Evolutionary conservation across 768 basidiomycete genomes (phyloP), one percentile per base, ranked within the genome.

Genomic region (Kwoniella heveanensis): DNA sequence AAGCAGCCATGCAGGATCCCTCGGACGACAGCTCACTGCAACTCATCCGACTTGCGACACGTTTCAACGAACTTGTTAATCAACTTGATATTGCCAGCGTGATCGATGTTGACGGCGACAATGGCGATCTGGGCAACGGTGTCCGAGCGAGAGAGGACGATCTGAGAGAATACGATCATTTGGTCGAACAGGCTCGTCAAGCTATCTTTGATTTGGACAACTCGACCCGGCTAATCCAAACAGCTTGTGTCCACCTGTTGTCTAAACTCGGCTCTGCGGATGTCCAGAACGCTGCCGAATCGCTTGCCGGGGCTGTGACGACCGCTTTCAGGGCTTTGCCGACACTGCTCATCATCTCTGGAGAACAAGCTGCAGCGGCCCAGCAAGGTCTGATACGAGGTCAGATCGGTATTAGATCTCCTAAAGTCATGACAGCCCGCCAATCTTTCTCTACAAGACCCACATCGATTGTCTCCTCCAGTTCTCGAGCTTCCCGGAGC

Each of bases 101-200:
- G 9, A 57, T 81, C 48, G 80, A 81, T 67, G 60, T 79, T 10
- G 79, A 81, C 48, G 74, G 74, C 0, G 72, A 76, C 37, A 77
- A 73, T 30, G 74, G 76, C 2, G 73, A 74, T 29, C 53, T 66
- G 4, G 62, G 63, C 8, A 37, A 50, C 7, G 49, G 44, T 47
- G 48, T 26, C 22, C 26, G 66, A 39, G 54, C 64, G 1, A 60
- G 47, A 24, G 60, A 68, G 12, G 64, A 70, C 24, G 56, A 69
- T 60, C 30, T 54, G 29, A 51, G 59, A 24, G 37, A 54, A 26
- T 79, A 77, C 61, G 55, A 37, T 15, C 62, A 67, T 44, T 61
- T 79, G 10, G 76, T 76, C 3, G 44, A 60, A 12, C 62, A 66
- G 48, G 77, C 77, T 22, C 64, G 71, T 54, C 39, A 61, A 32